These are phyloP conservation scores for Lipomyces sp. DNA, from an alignment of 805 yeast species.

Conservation along the genomic window DNA sequence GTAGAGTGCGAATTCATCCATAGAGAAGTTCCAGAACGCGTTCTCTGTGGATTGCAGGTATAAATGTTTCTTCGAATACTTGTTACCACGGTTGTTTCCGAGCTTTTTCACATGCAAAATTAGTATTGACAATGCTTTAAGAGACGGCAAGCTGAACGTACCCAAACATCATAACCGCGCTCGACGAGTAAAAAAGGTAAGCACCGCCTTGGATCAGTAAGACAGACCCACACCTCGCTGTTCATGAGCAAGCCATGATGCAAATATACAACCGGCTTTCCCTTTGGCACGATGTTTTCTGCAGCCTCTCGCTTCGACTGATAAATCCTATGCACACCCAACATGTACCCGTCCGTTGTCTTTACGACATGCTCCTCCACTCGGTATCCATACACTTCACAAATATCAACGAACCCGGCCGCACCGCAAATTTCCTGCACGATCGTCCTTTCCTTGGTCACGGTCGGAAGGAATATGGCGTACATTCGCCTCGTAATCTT, in stretches of 20 bases:
- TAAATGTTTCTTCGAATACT: constrained; percentile 82
- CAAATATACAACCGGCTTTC: constrained; percentile 65
- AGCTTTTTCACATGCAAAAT: constrained; percentile 71
- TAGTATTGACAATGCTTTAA: neutral
- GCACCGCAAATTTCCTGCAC: constrained; percentile 54
- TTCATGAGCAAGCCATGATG: constrained; percentile 94
- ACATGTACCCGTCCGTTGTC: constrained; percentile 21
- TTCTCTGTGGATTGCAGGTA: constrained; percentile 50
- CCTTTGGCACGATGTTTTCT: constrained; percentile 2
- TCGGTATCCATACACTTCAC: constrained; percentile 66
- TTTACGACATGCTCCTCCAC: constrained; percentile 68
- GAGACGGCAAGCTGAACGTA: neutral
- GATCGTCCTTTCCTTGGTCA: constrained; percentile 27
- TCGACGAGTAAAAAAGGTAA: constrained; percentile 80
- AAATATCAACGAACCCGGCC: constrained; percentile 65
- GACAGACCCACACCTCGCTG: constrained; percentile 78
- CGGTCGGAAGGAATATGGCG: constrained; percentile 17
- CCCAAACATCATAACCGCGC: constrained; percentile 78
- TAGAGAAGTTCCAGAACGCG: constrained; percentile 84
- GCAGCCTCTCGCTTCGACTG: constrained; percentile 25
- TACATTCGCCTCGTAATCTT: constrained; percentile 29
- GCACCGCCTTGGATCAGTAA: constrained; percentile 53
- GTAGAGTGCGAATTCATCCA: constrained; percentile 88
- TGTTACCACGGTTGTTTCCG: constrained; percentile 92
- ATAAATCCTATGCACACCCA: constrained; percentile 46